Evolutionary conservation across 2,329 filamentous ascomycete genomes (phyloP), one percentile per base, ranked within the genome.

Genomic region (Botryotinia narcissicola): DNA sequence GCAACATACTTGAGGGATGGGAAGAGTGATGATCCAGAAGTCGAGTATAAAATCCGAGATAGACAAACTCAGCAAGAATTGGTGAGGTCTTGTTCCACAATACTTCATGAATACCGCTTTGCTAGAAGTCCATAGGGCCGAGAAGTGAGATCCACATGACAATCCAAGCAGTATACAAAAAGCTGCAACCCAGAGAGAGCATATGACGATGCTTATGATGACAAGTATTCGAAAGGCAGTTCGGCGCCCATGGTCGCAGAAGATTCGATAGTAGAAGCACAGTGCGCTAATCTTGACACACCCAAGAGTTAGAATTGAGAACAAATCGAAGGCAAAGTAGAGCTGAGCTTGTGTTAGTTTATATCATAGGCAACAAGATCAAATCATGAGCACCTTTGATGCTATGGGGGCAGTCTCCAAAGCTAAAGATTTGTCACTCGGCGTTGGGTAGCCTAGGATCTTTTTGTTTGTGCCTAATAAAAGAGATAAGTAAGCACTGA

Each of bases 191-290:
- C 66, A 69, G 25, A 69, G 12, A 42, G 6, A 25, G 20, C 18
- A 37, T 7, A 69, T 4, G 6, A 57, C 46, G 29, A 69, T 35
- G 48, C 66, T 69, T 20, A 35, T 37, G 20, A 69, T 57, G 3
- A 69, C n/a, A 37, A 69, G 46, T 4, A 25, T 57, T 22, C 22
- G 29, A 32, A 69, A 69, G 46, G 22, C 42, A 29, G 22, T 37
- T 12, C 66, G 16, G n/a, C 54, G 48, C n/a, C 66, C 70, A 20
- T 46, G 14, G 7, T 54, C 60, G 32, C 70, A 72, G 29, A 72
- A 66, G 6, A 72, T 63, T 32, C 70, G 70, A 35, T 64, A 51
- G 60, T 72, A 72, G 40, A 72, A 72, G 60, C 51, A 64, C 14
- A 72, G 44, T 22, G 70, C 70, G 32, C 60, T 72, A 12, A 66